phyloP scores from a whole-genome alignment of 805 yeast species.

The Lipomyces mesembrius region DNA sequence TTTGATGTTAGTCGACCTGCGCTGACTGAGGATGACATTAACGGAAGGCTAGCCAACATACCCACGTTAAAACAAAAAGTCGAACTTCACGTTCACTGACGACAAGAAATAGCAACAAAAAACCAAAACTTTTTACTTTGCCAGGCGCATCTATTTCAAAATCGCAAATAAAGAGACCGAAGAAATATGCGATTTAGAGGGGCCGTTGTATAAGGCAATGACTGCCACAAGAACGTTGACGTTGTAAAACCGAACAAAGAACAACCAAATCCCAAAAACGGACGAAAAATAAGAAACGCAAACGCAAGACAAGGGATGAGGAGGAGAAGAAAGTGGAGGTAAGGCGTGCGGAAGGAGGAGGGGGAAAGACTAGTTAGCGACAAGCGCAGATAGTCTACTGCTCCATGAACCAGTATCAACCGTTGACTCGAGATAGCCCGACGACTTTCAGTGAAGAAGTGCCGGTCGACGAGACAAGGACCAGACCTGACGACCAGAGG shows the following conservation, averaged over 20 bases:
- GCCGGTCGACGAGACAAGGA: constrained; percentile 19
- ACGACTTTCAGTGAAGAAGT: constrained; percentile 25
- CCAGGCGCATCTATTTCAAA: neutral
- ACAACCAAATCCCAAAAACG: constrained; percentile 2
- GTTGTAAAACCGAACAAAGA: neutral
- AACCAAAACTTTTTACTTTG: neutral
- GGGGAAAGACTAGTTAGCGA: neutral
- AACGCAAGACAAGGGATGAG: neutral
- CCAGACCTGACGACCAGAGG: constrained; percentile 1
- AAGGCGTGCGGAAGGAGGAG: neutral
- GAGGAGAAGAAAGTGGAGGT: neutral
- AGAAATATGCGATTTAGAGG: neutral
- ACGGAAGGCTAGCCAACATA: neutral
- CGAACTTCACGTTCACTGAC: neutral
- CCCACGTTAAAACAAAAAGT: neutral
- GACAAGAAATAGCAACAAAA: too few relatives aligned
- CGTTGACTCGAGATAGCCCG: constrained; percentile 16
- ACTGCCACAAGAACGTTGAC: neutral
- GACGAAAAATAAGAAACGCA: neutral
- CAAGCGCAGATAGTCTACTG: constrained; percentile 4
- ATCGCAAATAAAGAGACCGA: neutral
- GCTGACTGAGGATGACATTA: neutral
- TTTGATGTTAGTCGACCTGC: neutral
- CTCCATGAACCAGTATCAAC: constrained; percentile 15
- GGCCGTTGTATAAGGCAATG: neutral